phyloP scores from a whole-genome alignment of 169 alveolate species.

The Eimeria zaria region DNA sequence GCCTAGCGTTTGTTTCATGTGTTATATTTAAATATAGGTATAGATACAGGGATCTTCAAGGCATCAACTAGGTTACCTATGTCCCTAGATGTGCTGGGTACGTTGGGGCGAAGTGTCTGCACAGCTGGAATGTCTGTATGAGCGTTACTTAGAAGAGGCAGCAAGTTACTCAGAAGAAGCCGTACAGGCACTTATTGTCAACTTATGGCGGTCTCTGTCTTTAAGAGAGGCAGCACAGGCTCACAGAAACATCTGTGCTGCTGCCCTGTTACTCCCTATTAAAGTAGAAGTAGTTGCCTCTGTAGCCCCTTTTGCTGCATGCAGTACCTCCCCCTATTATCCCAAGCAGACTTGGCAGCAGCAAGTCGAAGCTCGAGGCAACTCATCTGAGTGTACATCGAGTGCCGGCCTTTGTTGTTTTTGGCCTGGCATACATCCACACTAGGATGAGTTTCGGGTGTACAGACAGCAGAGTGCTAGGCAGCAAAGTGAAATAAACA shows the following conservation, averaged over 20 bases:
- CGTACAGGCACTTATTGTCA: not conserved
- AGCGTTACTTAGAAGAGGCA: not conserved
- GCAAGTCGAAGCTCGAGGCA: not conserved
- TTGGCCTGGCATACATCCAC: not conserved
- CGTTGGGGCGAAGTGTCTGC: not conserved
- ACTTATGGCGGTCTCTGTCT: not conserved
- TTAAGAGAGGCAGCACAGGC: not conserved
- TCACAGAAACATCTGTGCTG: not conserved
- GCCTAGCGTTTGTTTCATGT: not conserved
- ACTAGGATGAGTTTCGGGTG: not conserved
- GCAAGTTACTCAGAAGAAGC: not conserved
- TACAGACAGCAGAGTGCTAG: not conserved
- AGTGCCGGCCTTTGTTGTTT: too few species aligned
- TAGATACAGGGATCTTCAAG: not conserved
- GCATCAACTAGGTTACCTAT: not conserved
- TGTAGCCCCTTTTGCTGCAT: not conserved
- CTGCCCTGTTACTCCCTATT: not conserved
- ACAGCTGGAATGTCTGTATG: not conserved
- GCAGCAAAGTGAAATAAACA: not conserved
- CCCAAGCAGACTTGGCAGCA: not conserved
- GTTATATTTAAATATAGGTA: not conserved
- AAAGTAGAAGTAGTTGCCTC: not conserved
- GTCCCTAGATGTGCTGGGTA: not conserved
- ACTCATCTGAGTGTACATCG: too few species aligned
- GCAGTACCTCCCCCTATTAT: not conserved